phyloP scores from a whole-genome alignment of 2,329 filamentous ascomycete genomes.

The Macroventuria anomochaeta region DNA sequence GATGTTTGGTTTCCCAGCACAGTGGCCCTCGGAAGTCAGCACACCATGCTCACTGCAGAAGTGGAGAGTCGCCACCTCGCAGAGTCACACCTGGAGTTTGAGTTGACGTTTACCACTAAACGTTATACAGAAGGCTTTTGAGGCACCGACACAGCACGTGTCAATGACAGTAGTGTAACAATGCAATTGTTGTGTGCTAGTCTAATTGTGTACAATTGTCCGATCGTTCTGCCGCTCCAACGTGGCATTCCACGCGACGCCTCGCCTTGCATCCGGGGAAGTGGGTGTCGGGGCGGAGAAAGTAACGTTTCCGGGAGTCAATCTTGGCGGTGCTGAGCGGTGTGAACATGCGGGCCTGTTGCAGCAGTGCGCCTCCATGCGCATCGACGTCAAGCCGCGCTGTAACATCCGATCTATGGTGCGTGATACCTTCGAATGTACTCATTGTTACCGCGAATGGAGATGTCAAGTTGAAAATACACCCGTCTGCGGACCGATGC shows the following conservation, averaged over 20 bases:
- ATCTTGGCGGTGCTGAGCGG: slow-evolving; percentile 15
- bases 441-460: slow-evolving; percentile 12
- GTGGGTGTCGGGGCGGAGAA: slow-evolving; percentile 5
- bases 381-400: not conserved
- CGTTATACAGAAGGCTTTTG: too few relatives aligned
- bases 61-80: not conserved
- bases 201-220: not conserved
- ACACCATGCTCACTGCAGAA: not conserved
- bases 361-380: slow-evolving; percentile 3
- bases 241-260: slow-evolving; percentile 6
- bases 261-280: slow-evolving; percentile 10
- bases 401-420: not conserved
- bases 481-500: slow-evolving; percentile 17
- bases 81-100: not conserved
- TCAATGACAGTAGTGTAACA: not conserved
- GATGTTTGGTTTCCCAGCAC: too few relatives aligned
- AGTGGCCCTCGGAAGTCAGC: not conserved
- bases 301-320: slow-evolving; percentile 4
- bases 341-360: slow-evolving; percentile 12
- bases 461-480: not conserved
- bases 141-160: not conserved
- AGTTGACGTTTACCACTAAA: too few relatives aligned
- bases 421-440: not conserved
- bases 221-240: slow-evolving; percentile 4
- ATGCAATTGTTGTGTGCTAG: not conserved